Conservation (phyloP, 495 filamentous ascomycete species). For the Aspergillus sclerotioniger region DNA sequence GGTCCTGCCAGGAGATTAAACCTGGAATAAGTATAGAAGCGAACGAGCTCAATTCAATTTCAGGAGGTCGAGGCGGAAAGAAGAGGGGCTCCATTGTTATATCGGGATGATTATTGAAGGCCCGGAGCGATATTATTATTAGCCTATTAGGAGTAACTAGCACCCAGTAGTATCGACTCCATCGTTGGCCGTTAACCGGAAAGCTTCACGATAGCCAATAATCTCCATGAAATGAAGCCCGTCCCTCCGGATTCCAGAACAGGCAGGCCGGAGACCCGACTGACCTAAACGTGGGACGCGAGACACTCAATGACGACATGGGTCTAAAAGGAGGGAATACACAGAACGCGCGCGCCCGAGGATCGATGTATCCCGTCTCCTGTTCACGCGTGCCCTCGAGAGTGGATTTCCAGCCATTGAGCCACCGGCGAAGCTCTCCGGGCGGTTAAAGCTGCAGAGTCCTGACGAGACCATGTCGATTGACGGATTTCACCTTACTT, state of each 20-base stretch:
- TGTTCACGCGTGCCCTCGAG: constrained; percentile 3
- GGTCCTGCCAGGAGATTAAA: constrained; percentile 2
- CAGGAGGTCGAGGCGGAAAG: not conserved
- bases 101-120: constrained; percentile 3
- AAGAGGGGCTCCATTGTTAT: not conserved
- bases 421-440: not conserved
- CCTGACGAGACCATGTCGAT: not conserved
- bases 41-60: not conserved
- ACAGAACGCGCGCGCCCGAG: constrained; percentile 12
- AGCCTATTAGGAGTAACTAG: too few species aligned
- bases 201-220: constrained; percentile 9
- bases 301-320: constrained; percentile 28
- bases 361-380: constrained; percentile 9
- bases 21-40: too few species aligned
- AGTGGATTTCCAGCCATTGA: not conserved
- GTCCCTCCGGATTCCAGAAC: constrained; percentile 18
- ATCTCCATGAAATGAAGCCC: constrained; percentile 15
- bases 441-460: not conserved
- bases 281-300: constrained; percentile 26
- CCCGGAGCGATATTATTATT: not conserved
- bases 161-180: not conserved
- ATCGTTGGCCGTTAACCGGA: not conserved
- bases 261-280: constrained; percentile 19
- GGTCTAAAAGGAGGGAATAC: constrained; percentile 2
- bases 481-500: not conserved